A percentile compares a stretch with the other conserved stretches of the same genome.
These are phyloP conservation scores for Aspergillus latus DNA, from an alignment of 2,329 filamentous ascomycete species.

Conservation along the genomic window DNA sequence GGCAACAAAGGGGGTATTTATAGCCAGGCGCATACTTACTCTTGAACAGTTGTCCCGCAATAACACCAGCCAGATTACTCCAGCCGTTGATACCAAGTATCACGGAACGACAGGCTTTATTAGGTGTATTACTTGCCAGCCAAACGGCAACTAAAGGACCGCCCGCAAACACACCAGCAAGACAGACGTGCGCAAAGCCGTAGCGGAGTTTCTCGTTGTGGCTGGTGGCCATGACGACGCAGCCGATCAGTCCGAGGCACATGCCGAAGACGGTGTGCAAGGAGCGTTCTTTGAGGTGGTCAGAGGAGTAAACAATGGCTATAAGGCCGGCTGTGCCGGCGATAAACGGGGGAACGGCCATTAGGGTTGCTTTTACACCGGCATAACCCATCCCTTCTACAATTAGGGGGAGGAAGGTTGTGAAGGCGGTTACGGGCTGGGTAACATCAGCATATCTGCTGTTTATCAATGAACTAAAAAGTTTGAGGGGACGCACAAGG, in stretches of 20 bases:
- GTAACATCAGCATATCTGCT: background rate
- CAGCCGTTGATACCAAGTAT: slow-evolving; percentile 13
- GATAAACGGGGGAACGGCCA: slow-evolving; percentile 11
- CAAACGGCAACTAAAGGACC: slow-evolving; percentile 12
- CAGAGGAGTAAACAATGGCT: slow-evolving; percentile 13
- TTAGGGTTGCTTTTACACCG: slow-evolving; percentile 9
- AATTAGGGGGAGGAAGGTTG: slow-evolving; percentile 1
- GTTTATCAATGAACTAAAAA: background rate
- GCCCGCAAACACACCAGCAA: slow-evolving; percentile 13
- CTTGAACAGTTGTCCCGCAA: slow-evolving; percentile 12
- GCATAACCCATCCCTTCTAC: slow-evolving; percentile 9
- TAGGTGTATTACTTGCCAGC: slow-evolving; percentile 5
- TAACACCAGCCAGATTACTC: slow-evolving; percentile 11
- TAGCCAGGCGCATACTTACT: background rate
- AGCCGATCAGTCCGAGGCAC: slow-evolving; percentile 13
- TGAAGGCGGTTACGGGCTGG: slow-evolving; percentile 10
- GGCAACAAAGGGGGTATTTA: too few species aligned
- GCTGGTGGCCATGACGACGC: slow-evolving; percentile 14
- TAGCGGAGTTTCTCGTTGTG: slow-evolving; percentile 8
- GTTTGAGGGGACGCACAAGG: background rate
- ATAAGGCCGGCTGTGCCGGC: slow-evolving; percentile 15
- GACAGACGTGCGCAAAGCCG: slow-evolving; percentile 17
- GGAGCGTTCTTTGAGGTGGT: slow-evolving; percentile 13
- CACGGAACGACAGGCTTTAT: background rate
- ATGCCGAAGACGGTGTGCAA: slow-evolving; percentile 16